These are phyloP conservation scores for Boletus sp. DNA, from an alignment of 768 basidiomycete genomes.

Conservation along the genomic window DNA sequence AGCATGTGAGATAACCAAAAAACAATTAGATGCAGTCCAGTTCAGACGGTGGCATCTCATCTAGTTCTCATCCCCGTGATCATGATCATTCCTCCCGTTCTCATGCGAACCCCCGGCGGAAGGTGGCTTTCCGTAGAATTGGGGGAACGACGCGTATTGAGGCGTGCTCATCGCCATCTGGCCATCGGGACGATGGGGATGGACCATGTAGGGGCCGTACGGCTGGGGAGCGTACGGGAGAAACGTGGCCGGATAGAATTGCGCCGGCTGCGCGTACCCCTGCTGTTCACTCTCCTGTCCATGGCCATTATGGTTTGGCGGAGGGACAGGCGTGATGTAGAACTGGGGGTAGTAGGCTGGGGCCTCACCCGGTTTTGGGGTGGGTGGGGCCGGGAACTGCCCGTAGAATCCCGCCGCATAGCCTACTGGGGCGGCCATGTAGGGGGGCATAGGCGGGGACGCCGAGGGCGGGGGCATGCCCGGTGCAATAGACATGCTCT, in stretches of 20 bases:
- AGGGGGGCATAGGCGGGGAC: constrained; percentile 48
- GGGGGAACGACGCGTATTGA: constrained; percentile 39
- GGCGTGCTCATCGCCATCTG: constrained; percentile 34
- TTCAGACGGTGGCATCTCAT: constrained; percentile 15
- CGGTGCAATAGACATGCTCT: constrained; percentile 41
- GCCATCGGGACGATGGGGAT: constrained; percentile 40
- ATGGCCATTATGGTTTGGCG: constrained; percentile 37
- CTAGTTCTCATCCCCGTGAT: constrained; percentile 33
- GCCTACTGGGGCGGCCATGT: constrained; percentile 47
- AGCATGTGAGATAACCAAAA: constrained; percentile 19
- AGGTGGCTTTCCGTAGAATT: constrained; percentile 38
- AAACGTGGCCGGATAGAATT: constrained; percentile 48
- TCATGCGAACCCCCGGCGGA: constrained; percentile 33
- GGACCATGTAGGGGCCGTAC: constrained; percentile 49
- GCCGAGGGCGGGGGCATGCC: constrained; percentile 41
- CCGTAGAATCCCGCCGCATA: constrained; percentile 55
- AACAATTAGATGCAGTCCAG: constrained; percentile 13
- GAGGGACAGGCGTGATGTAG: constrained; percentile 46
- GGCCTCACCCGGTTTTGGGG: constrained; percentile 49
- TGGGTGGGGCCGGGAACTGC: constrained; percentile 48
- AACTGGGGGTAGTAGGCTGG: constrained; percentile 50
- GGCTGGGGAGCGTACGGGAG: constrained; percentile 45
- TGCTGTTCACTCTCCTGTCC: constrained; percentile 42
- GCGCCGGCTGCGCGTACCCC: constrained; percentile 38
- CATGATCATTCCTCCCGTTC: constrained; percentile 26